phyloP scores from a whole-genome alignment of 441 rosid genomes.

The Aleurites moluccanus region DNA sequence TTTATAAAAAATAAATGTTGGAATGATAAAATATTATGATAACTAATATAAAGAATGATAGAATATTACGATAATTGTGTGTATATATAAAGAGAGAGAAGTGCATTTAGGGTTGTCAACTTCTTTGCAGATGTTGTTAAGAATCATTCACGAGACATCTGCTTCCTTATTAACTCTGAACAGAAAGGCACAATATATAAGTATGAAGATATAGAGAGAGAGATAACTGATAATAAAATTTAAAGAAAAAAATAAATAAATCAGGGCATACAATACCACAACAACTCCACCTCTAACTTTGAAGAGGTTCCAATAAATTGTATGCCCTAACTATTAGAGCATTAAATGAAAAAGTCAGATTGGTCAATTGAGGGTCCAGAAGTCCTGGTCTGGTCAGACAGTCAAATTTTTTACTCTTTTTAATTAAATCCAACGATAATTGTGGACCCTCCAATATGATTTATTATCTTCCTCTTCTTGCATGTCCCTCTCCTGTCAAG shows the following conservation, averaged over 20 bases:
- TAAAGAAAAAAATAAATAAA: background rate
- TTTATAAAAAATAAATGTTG: too few relatives aligned
- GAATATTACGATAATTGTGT: too few relatives aligned
- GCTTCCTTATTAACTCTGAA: conserved; percentile 18
- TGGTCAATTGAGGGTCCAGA: conserved; percentile 44
- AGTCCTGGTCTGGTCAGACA: conserved; percentile 40
- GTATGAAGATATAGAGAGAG: background rate
- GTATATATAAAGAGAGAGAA: background rate
- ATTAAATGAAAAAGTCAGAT: conserved; percentile 45
- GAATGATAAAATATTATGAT: too few relatives aligned
- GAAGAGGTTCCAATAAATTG: too few relatives aligned
- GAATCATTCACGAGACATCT: conserved; percentile 38
- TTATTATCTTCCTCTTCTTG: background rate
- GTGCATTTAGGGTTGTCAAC: conserved; percentile 24
- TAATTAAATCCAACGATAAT: conserved; percentile 49
- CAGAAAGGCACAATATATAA: background rate
- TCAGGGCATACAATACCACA: background rate
- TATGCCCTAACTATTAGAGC: background rate
- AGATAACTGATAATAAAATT: background rate
- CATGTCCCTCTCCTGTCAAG: conserved; percentile 5
- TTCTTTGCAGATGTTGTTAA: conserved; percentile 26
- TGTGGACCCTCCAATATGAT: conserved; percentile 37
- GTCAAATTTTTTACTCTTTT: conserved; percentile 44
- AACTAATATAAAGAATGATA: too few relatives aligned
- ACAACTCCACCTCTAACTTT: conserved; percentile 21